Evolutionary conservation across 176 grass and related monocot species (phyloP).

Genomic region (Musa schizocarpa): DNA sequence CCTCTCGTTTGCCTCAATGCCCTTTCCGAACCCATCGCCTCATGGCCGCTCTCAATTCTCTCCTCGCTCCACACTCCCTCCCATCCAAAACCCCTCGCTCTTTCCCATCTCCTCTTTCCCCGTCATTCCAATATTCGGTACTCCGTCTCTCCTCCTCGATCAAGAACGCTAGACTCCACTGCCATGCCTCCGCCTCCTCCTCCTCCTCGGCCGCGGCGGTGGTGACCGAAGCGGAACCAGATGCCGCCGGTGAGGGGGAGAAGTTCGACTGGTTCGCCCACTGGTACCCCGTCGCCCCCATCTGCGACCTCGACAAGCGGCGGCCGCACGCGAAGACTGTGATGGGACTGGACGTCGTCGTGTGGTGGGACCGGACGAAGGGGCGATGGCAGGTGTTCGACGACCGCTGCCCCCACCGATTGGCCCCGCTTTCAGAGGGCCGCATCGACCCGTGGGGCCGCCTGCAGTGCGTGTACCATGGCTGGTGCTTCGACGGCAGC

Average conservation of each 20-base stretch:
- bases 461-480: slow-evolving; percentile 92
- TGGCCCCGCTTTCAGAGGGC: slow-evolving; percentile 82
- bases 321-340: slow-evolving; percentile 78
- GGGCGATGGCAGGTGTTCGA: slow-evolving; percentile 79
- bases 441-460: slow-evolving; percentile 67
- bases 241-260: neutral
- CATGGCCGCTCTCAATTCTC: neutral
- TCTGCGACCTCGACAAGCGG: slow-evolving; percentile 75
- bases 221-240: slow-evolving; percentile 3
- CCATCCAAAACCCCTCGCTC: neutral
- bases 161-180: neutral
- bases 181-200: neutral
- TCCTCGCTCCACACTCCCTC: neutral
- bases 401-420: slow-evolving; percentile 74
- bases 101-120: neutral
- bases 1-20: too few species aligned
- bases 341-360: slow-evolving; percentile 60
- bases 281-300: slow-evolving; percentile 71
- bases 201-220: neutral
- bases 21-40: neutral
- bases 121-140: neutral
- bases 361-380: slow-evolving; percentile 61
- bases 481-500: slow-evolving; percentile 94
- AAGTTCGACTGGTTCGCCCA: slow-evolving; percentile 87
- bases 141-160: neutral